Evolutionary conservation across 1,284 basidiomycete species (phyloP).

Genomic region (Sporisorium iseilematis-ciliati): DNA sequence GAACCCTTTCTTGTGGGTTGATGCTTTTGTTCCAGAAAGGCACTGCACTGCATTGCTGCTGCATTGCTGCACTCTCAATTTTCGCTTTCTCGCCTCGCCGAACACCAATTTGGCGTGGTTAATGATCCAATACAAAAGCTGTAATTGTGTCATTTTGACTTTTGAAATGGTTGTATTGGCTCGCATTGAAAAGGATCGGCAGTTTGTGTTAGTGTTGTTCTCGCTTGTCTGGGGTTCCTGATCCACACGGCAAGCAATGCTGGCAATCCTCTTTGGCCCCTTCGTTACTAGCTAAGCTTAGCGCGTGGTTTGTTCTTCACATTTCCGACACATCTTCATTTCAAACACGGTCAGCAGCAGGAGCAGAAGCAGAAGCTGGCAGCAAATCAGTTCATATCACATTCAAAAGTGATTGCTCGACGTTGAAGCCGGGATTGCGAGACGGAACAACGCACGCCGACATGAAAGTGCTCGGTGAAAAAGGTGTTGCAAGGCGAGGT

Average conservation of each 20-base stretch:
- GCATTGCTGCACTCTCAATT: background rate
- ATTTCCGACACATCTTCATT: too few species aligned
- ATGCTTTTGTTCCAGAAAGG: background rate
- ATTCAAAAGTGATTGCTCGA: background rate
- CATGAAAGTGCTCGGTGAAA: background rate
- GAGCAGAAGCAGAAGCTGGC: too few species aligned
- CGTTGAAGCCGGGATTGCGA: background rate
- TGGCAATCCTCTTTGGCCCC: background rate
- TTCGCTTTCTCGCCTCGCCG: background rate
- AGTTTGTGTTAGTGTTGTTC: conserved; percentile 38
- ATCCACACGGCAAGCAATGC: conserved; percentile 1
- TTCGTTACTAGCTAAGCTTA: too few species aligned
- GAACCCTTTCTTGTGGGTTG: too few species aligned
- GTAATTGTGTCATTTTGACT: background rate
- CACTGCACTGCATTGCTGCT: background rate
- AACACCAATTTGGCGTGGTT: background rate
- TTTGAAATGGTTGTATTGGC: background rate
- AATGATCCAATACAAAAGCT: background rate
- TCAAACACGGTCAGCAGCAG: too few species aligned
- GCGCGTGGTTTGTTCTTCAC: too few species aligned
- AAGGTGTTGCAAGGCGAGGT: background rate
- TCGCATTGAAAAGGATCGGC: background rate
- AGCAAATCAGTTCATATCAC: too few species aligned
- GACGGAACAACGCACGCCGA: conserved; percentile 1
- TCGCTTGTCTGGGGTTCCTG: conserved; percentile 18